Percentiles rank a stretch among this genome's conserved stretches.
Conservation (phyloP, 176 grass and related monocot species). For the Rhynchospora breviuscula region DNA sequence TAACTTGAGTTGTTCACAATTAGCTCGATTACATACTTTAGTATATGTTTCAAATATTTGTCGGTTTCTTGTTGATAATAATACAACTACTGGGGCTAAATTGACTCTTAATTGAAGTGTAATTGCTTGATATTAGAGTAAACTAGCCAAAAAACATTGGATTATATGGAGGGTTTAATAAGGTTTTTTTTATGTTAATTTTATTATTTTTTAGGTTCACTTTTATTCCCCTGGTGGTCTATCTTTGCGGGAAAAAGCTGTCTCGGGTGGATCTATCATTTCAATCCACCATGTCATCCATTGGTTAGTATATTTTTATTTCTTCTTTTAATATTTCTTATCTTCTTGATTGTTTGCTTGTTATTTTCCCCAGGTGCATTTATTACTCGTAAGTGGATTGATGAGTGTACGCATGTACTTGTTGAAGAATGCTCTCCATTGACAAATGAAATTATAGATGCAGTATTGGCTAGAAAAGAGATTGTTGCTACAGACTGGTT, state of each 20-base stretch:
- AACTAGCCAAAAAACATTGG: conserved; percentile 2
- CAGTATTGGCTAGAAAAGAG: conserved; percentile 62
- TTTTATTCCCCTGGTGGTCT: conserved; percentile 55
- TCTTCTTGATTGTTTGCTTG: not conserved
- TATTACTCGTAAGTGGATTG: conserved; percentile 62
- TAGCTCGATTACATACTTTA: not conserved
- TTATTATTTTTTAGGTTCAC: conserved; percentile 53
- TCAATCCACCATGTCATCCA: conserved; percentile 55
- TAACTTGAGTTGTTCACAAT: not conserved
- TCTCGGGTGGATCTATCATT: conserved; percentile 42
- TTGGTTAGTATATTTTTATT: conserved; percentile 54
- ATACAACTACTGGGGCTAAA: not conserved
- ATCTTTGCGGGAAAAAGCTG: conserved; percentile 47
- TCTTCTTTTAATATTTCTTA: not conserved
- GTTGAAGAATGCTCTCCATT: conserved; percentile 66
- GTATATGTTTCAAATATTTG: not conserved
- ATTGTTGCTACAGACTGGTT: conserved; percentile 65
- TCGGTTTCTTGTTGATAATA: not conserved
- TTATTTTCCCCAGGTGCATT: conserved; percentile 47
- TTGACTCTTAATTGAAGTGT: not conserved
- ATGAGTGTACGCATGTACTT: conserved; percentile 80
- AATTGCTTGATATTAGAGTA: not conserved
- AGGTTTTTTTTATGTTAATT: not conserved
- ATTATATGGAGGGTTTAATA: not conserved
- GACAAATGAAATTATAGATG: conserved; percentile 68